Percentiles rank a stretch among this genome's conserved stretches.
These are phyloP conservation scores for Colletotrichum truncatum DNA, from an alignment of 2,329 filamentous ascomycete genomes.

Conservation along the genomic window DNA sequence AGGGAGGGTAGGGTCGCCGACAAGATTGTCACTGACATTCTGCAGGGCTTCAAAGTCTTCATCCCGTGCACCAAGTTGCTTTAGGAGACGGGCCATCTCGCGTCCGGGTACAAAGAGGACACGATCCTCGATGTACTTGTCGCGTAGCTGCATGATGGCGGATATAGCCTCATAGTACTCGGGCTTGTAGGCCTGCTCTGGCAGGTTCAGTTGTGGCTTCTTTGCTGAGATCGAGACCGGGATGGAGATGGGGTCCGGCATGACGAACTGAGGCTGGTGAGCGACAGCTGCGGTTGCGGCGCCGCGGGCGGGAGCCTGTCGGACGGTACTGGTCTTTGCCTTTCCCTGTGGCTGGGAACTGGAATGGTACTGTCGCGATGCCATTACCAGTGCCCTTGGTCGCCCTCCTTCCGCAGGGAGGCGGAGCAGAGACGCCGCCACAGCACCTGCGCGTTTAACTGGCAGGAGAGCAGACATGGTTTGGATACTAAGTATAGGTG, in stretches of 20 bases:
- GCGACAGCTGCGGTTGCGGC: background rate
- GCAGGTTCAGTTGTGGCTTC: conserved; percentile 33
- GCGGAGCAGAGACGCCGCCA: background rate
- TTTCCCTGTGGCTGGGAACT: too few species aligned
- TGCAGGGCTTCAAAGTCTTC: conserved; percentile 35
- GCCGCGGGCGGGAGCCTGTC: background rate
- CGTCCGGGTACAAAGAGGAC: conserved; percentile 36
- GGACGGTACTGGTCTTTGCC: background rate
- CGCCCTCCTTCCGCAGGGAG: background rate
- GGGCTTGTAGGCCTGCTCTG: conserved; percentile 33
- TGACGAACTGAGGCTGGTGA: background rate
- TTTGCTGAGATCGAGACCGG: too few species aligned
- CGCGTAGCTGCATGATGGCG: conserved; percentile 36
- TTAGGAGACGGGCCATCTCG: conserved; percentile 36
- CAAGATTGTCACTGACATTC: conserved; percentile 34
- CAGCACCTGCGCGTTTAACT: background rate
- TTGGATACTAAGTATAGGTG: background rate
- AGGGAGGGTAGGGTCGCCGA: conserved; percentile 38
- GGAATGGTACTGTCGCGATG: background rate
- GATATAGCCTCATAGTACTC: conserved; percentile 37
- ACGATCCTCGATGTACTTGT: conserved; percentile 36
- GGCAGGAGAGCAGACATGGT: background rate
- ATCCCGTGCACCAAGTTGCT: conserved; percentile 36
- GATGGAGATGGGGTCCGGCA: background rate
- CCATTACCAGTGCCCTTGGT: background rate